These are phyloP conservation scores for Aspergillus cristatus DNA, from an alignment of 495 filamentous ascomycete genomes.

Conservation along the genomic window DNA sequence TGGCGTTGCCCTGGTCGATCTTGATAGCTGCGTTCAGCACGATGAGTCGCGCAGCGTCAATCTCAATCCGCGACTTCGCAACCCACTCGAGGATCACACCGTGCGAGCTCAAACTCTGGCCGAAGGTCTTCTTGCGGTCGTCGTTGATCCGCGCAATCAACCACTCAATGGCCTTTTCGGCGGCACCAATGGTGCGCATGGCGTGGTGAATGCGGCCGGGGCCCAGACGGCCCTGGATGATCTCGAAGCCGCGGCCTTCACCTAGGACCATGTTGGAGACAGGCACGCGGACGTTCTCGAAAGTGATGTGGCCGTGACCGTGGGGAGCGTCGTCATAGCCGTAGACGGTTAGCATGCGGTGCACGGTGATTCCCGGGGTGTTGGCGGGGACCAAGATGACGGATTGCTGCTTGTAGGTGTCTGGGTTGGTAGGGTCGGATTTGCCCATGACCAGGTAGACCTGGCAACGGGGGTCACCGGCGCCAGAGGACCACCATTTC, in stretches of 20 bases:
- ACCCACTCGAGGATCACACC: slow-evolving; percentile 93
- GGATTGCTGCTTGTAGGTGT: slow-evolving; percentile 79
- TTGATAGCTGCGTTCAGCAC: slow-evolving; percentile 86
- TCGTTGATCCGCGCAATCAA: slow-evolving; percentile 86
- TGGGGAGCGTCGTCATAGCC: slow-evolving; percentile 93
- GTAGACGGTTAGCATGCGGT: slow-evolving; percentile 83
- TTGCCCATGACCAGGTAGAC: slow-evolving; percentile 93
- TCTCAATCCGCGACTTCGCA: slow-evolving; percentile 79
- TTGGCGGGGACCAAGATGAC: slow-evolving; percentile 75
- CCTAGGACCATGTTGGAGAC: slow-evolving; percentile 72
- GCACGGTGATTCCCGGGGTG: slow-evolving; percentile 66
- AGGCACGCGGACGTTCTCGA: slow-evolving; percentile 78
- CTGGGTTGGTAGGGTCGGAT: slow-evolving; percentile 57
- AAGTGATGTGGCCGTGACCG: slow-evolving; percentile 82
- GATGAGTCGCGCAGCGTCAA: slow-evolving; percentile 76
- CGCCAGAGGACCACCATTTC: slow-evolving; percentile 97
- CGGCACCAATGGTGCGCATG: slow-evolving; percentile 82
- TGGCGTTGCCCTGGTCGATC: slow-evolving; percentile 75
- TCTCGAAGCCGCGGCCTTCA: slow-evolving; percentile 89
- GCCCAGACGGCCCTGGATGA: slow-evolving; percentile 87
- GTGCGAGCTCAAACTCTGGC: slow-evolving; percentile 67
- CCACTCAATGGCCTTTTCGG: slow-evolving; percentile 80
- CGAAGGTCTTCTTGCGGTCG: slow-evolving; percentile 75
- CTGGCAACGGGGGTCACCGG: slow-evolving; percentile 81
- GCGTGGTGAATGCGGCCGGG: slow-evolving; percentile 91